phyloP scores from a whole-genome alignment of 805 yeast genomes.

The Ogataea philodendri region DNA sequence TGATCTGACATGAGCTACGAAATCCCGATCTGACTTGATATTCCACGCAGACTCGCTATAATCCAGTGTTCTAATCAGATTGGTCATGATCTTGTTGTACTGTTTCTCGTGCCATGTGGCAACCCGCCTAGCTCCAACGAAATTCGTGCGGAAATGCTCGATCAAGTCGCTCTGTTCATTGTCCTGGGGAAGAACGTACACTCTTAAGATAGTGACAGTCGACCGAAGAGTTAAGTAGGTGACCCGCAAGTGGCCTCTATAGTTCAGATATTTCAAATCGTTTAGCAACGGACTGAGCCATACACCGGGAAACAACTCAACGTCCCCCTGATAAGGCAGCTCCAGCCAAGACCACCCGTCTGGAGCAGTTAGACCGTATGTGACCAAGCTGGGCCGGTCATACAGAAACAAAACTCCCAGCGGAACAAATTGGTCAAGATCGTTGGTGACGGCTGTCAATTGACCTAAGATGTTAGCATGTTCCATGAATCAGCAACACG shows the following conservation, averaged over 20 bases:
- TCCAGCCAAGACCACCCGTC: slow-evolving; percentile 61
- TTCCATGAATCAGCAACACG: slow-evolving; percentile 5
- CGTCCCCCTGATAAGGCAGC: slow-evolving; percentile 36
- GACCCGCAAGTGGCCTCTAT: slow-evolving; percentile 40
- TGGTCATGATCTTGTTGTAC: slow-evolving; percentile 34
- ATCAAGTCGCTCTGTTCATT: slow-evolving; percentile 34
- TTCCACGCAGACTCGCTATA: slow-evolving; percentile 41
- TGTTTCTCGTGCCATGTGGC: slow-evolving; percentile 35
- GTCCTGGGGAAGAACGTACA: slow-evolving; percentile 51
- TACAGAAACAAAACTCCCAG: slow-evolving; percentile 49
- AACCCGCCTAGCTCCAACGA: slow-evolving; percentile 34
- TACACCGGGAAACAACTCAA: slow-evolving; percentile 2
- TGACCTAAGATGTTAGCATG: slow-evolving; percentile 7
- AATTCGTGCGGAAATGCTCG: slow-evolving; percentile 34
- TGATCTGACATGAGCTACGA: slow-evolving; percentile 7
- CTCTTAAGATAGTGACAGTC: slow-evolving; percentile 36
- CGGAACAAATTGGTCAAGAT: slow-evolving; percentile 39
- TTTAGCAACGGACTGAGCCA: slow-evolving; percentile 25
- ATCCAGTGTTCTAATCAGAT: slow-evolving; percentile 43
- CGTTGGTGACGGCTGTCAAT: slow-evolving; percentile 36
- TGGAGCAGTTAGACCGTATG: slow-evolving; percentile 37
- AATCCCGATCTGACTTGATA: slow-evolving; percentile 9
- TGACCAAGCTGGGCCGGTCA: slow-evolving; percentile 41
- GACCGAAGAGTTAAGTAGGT: slow-evolving; percentile 39
- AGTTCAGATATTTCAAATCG: slow-evolving; percentile 44